phyloP scores from a whole-genome alignment of 495 filamentous ascomycete genomes.

The Mycothermus thermophilus region DNA sequence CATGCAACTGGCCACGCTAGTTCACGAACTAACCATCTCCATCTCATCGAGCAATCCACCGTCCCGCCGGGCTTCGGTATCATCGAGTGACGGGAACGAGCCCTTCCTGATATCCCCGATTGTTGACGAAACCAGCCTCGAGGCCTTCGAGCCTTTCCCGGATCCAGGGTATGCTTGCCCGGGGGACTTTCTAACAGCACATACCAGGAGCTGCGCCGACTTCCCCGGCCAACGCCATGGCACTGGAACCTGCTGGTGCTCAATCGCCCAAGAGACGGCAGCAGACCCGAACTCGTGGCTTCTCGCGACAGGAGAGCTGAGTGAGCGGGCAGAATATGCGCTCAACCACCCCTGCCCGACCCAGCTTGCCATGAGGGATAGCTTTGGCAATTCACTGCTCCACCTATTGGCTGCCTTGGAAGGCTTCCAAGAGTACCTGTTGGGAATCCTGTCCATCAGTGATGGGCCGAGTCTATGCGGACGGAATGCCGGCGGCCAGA shows the following conservation, averaged over 20 bases:
- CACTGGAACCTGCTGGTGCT: constrained; percentile 27
- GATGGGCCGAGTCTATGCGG: constrained; percentile 6
- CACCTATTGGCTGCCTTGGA: constrained; percentile 26
- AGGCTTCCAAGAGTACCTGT: constrained; percentile 16
- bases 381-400: constrained; percentile 32
- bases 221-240: constrained; percentile 22
- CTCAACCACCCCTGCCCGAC: constrained; percentile 11
- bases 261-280: constrained; percentile 17
- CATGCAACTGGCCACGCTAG: constrained; percentile 11
- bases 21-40: constrained; percentile 17
- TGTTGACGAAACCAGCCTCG: background rate
- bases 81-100: constrained; percentile 1
- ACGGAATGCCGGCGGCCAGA: constrained; percentile 31
- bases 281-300: constrained; percentile 12
- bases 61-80: constrained; percentile 1
- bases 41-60: constrained; percentile 7
- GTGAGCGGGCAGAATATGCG: constrained; percentile 7
- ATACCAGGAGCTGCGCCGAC: constrained; percentile 11
- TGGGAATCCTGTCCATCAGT: constrained; percentile 14
- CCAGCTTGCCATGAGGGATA: constrained; percentile 15
- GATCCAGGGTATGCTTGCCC: constrained; percentile 19
- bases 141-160: constrained; percentile 13
- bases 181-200: constrained; percentile 27
- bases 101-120: background rate
- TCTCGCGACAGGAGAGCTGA: constrained; percentile 10